Evolutionary conservation across 805 yeast genomes (phyloP).

Genomic region (Candida adriatica): DNA sequence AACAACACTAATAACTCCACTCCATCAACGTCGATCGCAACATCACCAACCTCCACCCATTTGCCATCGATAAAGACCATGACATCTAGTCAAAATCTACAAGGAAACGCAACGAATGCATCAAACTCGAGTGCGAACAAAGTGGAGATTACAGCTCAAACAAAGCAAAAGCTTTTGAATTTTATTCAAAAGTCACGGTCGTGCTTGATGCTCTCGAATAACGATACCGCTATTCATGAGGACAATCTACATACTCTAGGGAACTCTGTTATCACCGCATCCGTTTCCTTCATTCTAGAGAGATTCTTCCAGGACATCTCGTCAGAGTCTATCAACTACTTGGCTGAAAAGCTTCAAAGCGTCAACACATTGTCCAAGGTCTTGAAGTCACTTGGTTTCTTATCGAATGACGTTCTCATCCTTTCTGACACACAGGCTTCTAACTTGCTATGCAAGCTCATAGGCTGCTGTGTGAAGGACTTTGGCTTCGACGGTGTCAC

Average conservation of each 20-base stretch:
- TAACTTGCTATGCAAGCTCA: conserved; percentile 45
- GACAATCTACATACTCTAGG: conserved; percentile 55
- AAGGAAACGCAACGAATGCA: neutral
- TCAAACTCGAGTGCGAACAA: conserved; percentile 1
- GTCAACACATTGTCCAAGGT: conserved; percentile 29
- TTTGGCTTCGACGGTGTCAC: conserved; percentile 73
- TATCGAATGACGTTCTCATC: conserved; percentile 19
- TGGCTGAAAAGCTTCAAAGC: conserved; percentile 38
- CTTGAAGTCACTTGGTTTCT: conserved; percentile 34
- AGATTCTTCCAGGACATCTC: conserved; percentile 50
- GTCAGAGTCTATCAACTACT: conserved; percentile 47
- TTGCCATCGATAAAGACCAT: conserved; percentile 13
- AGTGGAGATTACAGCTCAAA: conserved; percentile 17
- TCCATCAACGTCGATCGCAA: conserved; percentile 9
- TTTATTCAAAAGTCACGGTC: conserved; percentile 57
- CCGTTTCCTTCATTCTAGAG: conserved; percentile 58
- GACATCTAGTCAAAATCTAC: neutral
- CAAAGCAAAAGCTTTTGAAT: conserved; percentile 32
- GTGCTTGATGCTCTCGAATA: conserved; percentile 41
- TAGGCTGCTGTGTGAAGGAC: conserved; percentile 71
- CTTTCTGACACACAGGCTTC: conserved; percentile 46
- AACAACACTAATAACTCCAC: conserved; percentile 8
- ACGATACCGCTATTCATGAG: conserved; percentile 20
- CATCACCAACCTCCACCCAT: conserved; percentile 12
- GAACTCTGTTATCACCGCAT: conserved; percentile 42